phyloP scores from a whole-genome alignment of 1,284 basidiomycete species.

The Xerocomus cyaneibrunnescens region DNA sequence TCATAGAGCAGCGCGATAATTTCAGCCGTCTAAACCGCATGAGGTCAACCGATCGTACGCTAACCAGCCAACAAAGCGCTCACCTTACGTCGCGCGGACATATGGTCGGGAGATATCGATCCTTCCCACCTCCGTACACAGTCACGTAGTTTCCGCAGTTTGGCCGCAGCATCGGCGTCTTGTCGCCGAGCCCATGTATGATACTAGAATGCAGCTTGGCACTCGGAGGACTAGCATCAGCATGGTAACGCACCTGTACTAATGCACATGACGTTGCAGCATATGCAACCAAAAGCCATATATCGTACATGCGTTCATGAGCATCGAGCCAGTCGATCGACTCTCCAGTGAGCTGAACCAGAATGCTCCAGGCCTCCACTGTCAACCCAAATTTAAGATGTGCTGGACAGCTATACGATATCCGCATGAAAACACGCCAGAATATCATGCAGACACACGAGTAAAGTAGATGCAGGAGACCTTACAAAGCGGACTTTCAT shows the following conservation, averaged over 20 bases:
- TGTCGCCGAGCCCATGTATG: conserved; percentile 88
- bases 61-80: conserved; percentile 33
- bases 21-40: conserved; percentile 72
- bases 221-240: conserved; percentile 3
- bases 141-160: conserved; percentile 78
- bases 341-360: conserved; percentile 73
- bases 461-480: conserved; percentile 82
- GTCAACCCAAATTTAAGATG: conserved; percentile 85
- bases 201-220: conserved; percentile 53
- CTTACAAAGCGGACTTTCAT: conserved; percentile 38
- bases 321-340: conserved; percentile 88
- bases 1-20: conserved; percentile 92
- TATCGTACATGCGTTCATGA: conserved; percentile 81
- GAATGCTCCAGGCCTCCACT: conserved; percentile 73
- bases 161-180: conserved; percentile 70
- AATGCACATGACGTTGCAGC: conserved; percentile 88
- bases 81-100: conserved; percentile 87
- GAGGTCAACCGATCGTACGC: conserved; percentile 19
- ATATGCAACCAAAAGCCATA: conserved; percentile 85
- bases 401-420: conserved; percentile 82
- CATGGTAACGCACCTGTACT: conserved; percentile 68
- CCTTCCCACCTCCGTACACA: conserved; percentile 83
- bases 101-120: conserved; percentile 78
- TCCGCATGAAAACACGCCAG: conserved; percentile 94
- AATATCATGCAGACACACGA: conserved; percentile 89